phyloP scores from a whole-genome alignment of 257 asterid genomes.

The Solanum clarkiae region DNA sequence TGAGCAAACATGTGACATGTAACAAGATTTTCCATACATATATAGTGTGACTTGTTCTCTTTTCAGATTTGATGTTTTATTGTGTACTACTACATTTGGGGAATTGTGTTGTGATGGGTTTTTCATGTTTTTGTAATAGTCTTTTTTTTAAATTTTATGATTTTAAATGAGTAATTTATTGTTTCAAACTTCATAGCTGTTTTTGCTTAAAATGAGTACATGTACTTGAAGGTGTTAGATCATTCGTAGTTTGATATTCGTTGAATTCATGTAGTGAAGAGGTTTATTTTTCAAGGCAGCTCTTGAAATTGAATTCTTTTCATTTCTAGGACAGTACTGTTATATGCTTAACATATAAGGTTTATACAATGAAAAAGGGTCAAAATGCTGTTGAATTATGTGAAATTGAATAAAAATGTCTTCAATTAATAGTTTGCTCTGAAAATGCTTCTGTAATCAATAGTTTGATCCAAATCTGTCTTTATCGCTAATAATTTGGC shows the following conservation, averaged over 20 bases:
- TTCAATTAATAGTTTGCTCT: too few species aligned
- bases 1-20: background rate
- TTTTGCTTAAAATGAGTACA: background rate
- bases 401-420: too few species aligned
- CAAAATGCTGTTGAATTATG: too few species aligned
- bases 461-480: too few species aligned
- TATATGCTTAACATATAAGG: background rate
- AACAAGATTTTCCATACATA: background rate
- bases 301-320: background rate
- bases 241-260: too few species aligned
- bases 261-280: rapidly evolving
- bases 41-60: background rate
- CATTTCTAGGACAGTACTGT: background rate
- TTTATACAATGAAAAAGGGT: background rate
- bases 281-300: rapidly evolving
- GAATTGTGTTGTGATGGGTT: background rate
- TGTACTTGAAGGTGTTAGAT: background rate
- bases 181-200: background rate
- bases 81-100: background rate
- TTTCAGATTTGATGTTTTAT: background rate
- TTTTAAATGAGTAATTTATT: too few species aligned
- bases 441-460: too few species aligned
- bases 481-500: too few species aligned
- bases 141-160: too few species aligned
- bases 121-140: background rate